Base-by-base conservation (phyloP, 805 yeast species). In the Komagataella ulmi region DNA sequence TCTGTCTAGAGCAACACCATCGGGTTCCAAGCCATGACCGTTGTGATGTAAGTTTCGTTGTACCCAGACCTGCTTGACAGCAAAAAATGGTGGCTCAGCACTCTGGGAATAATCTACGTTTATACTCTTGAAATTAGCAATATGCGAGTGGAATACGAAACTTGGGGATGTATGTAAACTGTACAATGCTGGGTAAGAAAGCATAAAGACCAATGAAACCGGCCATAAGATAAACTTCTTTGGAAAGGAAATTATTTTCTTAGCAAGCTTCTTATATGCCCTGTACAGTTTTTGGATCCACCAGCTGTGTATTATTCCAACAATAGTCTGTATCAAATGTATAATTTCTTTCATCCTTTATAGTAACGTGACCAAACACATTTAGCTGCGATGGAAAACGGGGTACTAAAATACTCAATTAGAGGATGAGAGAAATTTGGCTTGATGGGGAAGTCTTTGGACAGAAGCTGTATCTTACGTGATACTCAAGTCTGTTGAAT, bases 161-260 rank as follows among this genome's bases (percentile, higher is more conserved):
- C 56, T 58, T 5, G 67, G 58, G 10, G 65, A 56, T n/a, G 65
- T 58, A 49, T 59, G 61, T 3, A 69, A 50, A 10, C 71, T 55
- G 56, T 72, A 70, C 10, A 78, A 57, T 0, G 79, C 60, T 2
- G 81, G 80, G 56, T 76, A 79, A 7, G 80, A 67, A 19, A 79
- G 53, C 3, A 74, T 61, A 53, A 79, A 73, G 7, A 72, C 68
- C 2, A 76, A 52, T 2, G 79, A 59, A 3, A 74, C 65, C 1
- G 83, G 81, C 67, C 74, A 65, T 7, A 79, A 64, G 24, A 79
- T 79, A 57, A 67, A 74, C 3, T 36, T 45, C 40, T 45, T 17
- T 12, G 48, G 53, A 12, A 24, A 30, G 17, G 43, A 18, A 19
- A 43, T 3, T 10, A 30, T 8, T 14, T 30, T 30, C 40, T 14